A percentile compares a stretch with the other conserved stretches of the same genome.
These are phyloP conservation scores for Mycocentrospora acerina DNA, from an alignment of 2,329 filamentous ascomycete species.

Conservation along the genomic window DNA sequence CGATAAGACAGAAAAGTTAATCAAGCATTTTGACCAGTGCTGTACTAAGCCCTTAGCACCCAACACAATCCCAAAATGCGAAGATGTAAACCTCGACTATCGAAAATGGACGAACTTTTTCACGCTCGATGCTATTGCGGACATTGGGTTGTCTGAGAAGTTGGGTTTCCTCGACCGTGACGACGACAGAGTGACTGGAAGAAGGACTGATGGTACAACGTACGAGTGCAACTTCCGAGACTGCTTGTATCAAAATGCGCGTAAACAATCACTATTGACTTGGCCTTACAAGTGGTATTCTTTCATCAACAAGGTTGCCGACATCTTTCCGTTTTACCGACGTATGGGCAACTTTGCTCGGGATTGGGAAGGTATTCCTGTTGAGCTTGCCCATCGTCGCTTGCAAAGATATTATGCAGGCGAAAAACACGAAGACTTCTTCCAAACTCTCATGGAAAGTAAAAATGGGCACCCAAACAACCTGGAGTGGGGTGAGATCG, in stretches of 20 bases:
- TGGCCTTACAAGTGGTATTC: slow-evolving; percentile 57
- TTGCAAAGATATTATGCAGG: slow-evolving; percentile 51
- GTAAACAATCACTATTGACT: slow-evolving; percentile 53
- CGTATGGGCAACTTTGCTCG: slow-evolving; percentile 44
- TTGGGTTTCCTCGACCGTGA: slow-evolving; percentile 56
- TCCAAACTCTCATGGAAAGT: slow-evolving; percentile 57
- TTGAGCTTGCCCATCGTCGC: slow-evolving; percentile 48
- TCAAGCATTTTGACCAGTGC: slow-evolving; percentile 47
- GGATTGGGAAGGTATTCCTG: slow-evolving; percentile 52
- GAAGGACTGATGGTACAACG: slow-evolving; percentile 49
- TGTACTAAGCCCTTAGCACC: slow-evolving; percentile 42
- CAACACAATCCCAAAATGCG: slow-evolving; percentile 24
- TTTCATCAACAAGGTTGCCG: slow-evolving; percentile 49
- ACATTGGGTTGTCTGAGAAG: slow-evolving; percentile 56
- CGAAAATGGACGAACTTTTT: slow-evolving; percentile 58
- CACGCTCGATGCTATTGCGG: slow-evolving; percentile 58
- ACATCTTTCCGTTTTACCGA: slow-evolving; percentile 50
- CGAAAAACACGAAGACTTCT: slow-evolving; percentile 62
- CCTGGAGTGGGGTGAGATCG: slow-evolving; percentile 60
- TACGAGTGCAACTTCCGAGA: slow-evolving; percentile 53
- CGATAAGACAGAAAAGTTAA: slow-evolving; percentile 51
- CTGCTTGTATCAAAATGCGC: slow-evolving; percentile 53
- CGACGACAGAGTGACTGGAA: slow-evolving; percentile 47
- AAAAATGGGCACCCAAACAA: slow-evolving; percentile 48
- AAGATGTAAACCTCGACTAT: slow-evolving; percentile 53